Base-by-base conservation (phyloP, 2,329 filamentous ascomycete genomes). In the Fusarium sororula region DNA sequence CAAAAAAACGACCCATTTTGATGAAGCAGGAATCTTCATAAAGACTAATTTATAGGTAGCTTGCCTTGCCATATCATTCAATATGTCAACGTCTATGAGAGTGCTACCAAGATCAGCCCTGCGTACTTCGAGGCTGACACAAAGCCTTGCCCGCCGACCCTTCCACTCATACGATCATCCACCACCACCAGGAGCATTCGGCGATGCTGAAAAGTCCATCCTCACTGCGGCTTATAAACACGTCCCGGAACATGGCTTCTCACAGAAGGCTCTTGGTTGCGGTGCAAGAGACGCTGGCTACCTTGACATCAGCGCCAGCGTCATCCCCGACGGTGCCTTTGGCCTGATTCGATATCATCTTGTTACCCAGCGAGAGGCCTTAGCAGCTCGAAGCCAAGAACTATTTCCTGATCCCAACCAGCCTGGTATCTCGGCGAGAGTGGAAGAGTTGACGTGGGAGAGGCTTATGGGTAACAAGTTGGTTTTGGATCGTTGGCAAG, bases 271-370 rank as follows among this genome's bases (percentile, higher is more conserved):
- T 2, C 87, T 99, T 15, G 89, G 90, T 48, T 88, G 93, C 28
- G 96, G 96, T 70, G 94, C 94, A 69, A 91, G 91, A 78, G 94
- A 98, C 79, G 91, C 92, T 24, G 95, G 95, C 50, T 98, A 96
- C 81, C 90, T 94, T 59, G 94, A 96, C 80, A 94, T 96, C 66
- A 95, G 94, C 67, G 90, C 93, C 15, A 95, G 94, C 79, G 85
- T 98, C 26, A 90, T 99, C 63, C 91, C 94, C 2, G 88, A 92
- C 47, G 94, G 94, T 13, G 89, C 91, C 28, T 97, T 97, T 83
- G 92, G 93, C 77, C 87, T 99, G 35, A 91, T 98, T 75, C 88
- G 89, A 42, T 97, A 92, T 81, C 92, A 97, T 80, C 88, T 97
- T 20, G 87, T 91, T 50, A 90, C 85, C 17, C 90, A 93, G 81